phyloP scores from a whole-genome alignment of 202 grass and related monocot species.

The Digitaria exilis region DNA sequence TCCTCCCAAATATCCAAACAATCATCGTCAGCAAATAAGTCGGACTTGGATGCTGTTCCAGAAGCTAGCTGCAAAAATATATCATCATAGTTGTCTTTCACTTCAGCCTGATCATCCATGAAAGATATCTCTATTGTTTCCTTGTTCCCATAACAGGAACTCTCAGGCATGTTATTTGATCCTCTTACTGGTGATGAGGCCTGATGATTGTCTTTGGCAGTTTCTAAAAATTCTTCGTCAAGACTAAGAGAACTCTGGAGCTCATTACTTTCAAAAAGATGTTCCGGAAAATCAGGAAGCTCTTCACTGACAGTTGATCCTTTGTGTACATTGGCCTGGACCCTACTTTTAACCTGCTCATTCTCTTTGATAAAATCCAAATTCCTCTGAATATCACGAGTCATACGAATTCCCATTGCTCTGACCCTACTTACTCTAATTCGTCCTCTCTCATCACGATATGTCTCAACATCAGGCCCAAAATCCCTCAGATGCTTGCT shows the following conservation, averaged over 20 bases:
- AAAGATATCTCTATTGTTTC: conserved; percentile 86
- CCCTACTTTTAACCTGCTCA: conserved; percentile 61
- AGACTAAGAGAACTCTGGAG: conserved; percentile 28
- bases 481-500: conserved; percentile 55
- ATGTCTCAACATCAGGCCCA: conserved; percentile 88
- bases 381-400: conserved; percentile 98
- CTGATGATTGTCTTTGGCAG: conserved; percentile 24
- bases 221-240: conserved; percentile 48
- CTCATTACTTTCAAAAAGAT: conserved; percentile 52
- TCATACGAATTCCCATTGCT: conserved; percentile 93
- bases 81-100: conserved; percentile 65
- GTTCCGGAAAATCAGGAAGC: conserved; percentile 47
- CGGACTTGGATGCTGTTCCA: conserved; percentile 48
- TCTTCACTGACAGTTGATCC: conserved; percentile 47
- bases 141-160: conserved; percentile 45
- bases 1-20: conserved; percentile 66
- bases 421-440: conserved; percentile 87
- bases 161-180: conserved; percentile 36
- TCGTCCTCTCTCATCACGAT: conserved; percentile 74
- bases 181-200: conserved; percentile 37
- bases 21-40: conserved; percentile 33
- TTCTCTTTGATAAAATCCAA: conserved; percentile 93
- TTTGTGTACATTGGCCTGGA: conserved; percentile 20
- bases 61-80: conserved; percentile 86
- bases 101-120: conserved; percentile 60